Evolutionary conservation across 306 rosid genomes (phyloP).

Genomic region (Ormosia semicastrata): DNA sequence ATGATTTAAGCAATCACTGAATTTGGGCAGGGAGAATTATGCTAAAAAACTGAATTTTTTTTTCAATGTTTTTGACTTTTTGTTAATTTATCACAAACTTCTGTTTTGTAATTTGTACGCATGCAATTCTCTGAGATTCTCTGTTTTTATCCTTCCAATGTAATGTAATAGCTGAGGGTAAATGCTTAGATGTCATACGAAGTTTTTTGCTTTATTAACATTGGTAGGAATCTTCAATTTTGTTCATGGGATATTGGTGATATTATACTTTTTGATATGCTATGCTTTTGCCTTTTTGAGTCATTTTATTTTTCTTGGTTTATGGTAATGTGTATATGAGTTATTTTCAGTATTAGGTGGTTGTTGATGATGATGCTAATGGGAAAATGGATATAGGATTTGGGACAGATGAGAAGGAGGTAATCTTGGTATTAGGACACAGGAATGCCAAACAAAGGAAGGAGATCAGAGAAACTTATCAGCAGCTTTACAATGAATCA

Average conservation of each 20-base stretch:
- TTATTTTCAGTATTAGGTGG: neutral
- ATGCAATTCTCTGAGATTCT: neutral
- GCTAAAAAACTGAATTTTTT: constrained; percentile 2
- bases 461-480: constrained; percentile 69
- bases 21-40: neutral
- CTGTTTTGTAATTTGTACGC: neutral
- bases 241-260: neutral
- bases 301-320: neutral
- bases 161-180: neutral
- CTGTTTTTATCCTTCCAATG: neutral
- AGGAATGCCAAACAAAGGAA: constrained; percentile 77
- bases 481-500: constrained; percentile 71
- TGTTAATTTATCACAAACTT: neutral
- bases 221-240: neutral
- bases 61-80: neutral
- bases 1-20: neutral
- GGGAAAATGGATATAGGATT: constrained; percentile 48
- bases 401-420: constrained; percentile 61
- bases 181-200: neutral
- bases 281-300: neutral
- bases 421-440: constrained; percentile 73
- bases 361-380: neutral
- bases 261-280: neutral
- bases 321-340: neutral
- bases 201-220: neutral